Base-by-base conservation (phyloP, 2,329 filamentous ascomycete species). In the Trichophyton equinum region DNA sequence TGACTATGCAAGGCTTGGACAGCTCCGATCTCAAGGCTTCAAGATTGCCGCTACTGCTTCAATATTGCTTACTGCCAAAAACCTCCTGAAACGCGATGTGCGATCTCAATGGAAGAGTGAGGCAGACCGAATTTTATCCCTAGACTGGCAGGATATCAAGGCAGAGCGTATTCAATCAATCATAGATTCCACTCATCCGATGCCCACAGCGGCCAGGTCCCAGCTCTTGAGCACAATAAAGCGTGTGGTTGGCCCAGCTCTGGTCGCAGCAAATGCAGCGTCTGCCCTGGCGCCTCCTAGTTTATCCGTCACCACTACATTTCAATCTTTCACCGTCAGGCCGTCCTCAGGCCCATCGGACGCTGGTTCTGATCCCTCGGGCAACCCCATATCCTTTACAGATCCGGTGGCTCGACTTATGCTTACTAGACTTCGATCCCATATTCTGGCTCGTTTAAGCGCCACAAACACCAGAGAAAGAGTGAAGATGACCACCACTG, bases 11-110 rank as follows among this genome's bases (percentile, higher is more conserved):
- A 79, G 84, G 30, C 72, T 86, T 20, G 74, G 75, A 11, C 74
- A 75, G 42, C 75, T 85, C 51, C 79, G 83, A 58, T 75, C 78
- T 59, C 77, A 79, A 47, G 77, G 78, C 1, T 77, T 84, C 62
- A 78, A 81, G 60, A 80, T 85, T 62, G 79, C 82, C 1, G 81
- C 82, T 11, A 81, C 84, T 30, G 82, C 82, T 30, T 81, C 82
- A 4, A 83, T 86, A 59, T 73, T 86, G 2, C 75, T 86, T 40
- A 85, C 82, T 0, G 83, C 83, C 7, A 86, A 86, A 73, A 86
- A 85, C 62, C 73, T 85, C 3, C 78, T 86, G 36, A 84, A 84
- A 67, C 81, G 84, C 6, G 84, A 86, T 68, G 80, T 83, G 4
- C 81, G 84, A 58, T 81, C 80, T 13, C 80, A 83, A 61, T 86